Base-by-base conservation (phyloP, 306 rosid species). In the Quercus cerris region DNA sequence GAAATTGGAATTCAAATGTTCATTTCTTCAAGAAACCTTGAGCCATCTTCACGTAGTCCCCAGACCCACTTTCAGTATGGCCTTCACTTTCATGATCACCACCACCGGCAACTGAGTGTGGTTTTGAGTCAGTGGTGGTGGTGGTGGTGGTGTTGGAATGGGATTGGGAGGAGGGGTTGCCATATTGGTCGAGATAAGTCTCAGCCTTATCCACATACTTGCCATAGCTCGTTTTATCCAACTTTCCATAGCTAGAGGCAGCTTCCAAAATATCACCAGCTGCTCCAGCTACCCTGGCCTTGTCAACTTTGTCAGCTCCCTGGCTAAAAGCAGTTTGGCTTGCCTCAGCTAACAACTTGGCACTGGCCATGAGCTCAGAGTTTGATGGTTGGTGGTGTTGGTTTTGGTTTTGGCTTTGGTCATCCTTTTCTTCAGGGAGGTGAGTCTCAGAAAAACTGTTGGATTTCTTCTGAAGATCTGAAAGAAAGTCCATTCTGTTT, bases 11-110 rank as follows among this genome's bases (percentile, higher is more conserved):
- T 46, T 67, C 52, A 67, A 19, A 5, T 9, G 2, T 38, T 38
- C 44, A 38, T 69, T 64, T 64, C 76, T 80, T 76, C 71, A 81
- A 6, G 88, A 75, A 85, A 49, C 88, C 81, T 20, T 70, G 49
- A 4, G 88, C 88, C 81, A 70, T 23, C 83, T 75, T 81, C 3
- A 78, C 4, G 56, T 75, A 75, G 20, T 25, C 88, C 25, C 85
- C 88, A 67, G 33, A 6, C 71, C 71, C 71, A 18, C 71, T 31
- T 66, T 46, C 71, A 31, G 71, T 17, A 17, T 18, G 0, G 49
- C 25, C 71, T 17, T 44, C 49, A 44, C 49, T 10, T 44, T 44
- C 12, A 44, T 0, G 11, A 44, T 18, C 71, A 66, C 6, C 41
- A 31, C 14, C 49, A 3, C 1, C 70, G 5, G 70, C 15, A n/a